A percentile compares a stretch with the other conserved stretches of the same genome.
These are phyloP conservation scores for Beauveria caledonica DNA, from an alignment of 2,329 filamentous ascomycete species.

Conservation along the genomic window DNA sequence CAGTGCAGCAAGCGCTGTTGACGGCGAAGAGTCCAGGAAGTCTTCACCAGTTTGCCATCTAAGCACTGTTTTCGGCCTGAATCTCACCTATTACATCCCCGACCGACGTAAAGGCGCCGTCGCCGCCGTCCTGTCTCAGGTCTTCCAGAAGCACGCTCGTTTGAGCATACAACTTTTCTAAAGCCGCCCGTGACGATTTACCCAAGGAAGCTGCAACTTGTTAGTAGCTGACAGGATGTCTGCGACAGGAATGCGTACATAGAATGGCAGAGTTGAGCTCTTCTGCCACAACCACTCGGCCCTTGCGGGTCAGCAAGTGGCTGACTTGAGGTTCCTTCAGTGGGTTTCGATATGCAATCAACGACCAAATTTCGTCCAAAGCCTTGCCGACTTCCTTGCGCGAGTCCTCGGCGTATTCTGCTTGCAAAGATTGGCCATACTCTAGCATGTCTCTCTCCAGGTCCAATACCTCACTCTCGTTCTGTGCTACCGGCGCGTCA, in stretches of 20 bases:
- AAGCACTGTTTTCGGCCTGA: slow-evolving; percentile 23
- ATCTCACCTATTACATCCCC: slow-evolving; percentile 38
- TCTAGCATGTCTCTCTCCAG: slow-evolving; percentile 62
- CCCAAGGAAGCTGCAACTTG: slow-evolving; percentile 65
- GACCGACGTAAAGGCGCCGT: slow-evolving; percentile 70
- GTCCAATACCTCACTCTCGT: slow-evolving; percentile 26
- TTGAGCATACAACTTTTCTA: slow-evolving; percentile 81
- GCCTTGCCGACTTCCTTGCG: slow-evolving; percentile 63
- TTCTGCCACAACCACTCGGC: slow-evolving; percentile 74
- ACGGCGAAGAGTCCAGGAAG: background rate
- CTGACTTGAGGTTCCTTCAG: slow-evolving; percentile 65
- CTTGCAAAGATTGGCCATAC: slow-evolving; percentile 72
- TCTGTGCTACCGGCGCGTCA: slow-evolving; percentile 14
- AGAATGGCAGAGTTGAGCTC: slow-evolving; percentile 91
- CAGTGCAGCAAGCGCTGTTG: background rate
- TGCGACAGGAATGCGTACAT: slow-evolving; percentile 46
- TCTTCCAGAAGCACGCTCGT: slow-evolving; percentile 80
- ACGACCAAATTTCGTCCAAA: slow-evolving; percentile 76
- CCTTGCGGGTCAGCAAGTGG: slow-evolving; percentile 67
- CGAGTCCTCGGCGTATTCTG: slow-evolving; percentile 67
- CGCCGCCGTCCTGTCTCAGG: slow-evolving; percentile 67
- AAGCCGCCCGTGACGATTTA: slow-evolving; percentile 75
- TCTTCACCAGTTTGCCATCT: background rate
- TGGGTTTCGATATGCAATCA: slow-evolving; percentile 81
- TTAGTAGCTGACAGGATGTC: slow-evolving; percentile 14